Evolutionary conservation across 805 yeast species (phyloP), one percentile per base, ranked within the genome.

Genomic region (Candida stauntonica): DNA sequence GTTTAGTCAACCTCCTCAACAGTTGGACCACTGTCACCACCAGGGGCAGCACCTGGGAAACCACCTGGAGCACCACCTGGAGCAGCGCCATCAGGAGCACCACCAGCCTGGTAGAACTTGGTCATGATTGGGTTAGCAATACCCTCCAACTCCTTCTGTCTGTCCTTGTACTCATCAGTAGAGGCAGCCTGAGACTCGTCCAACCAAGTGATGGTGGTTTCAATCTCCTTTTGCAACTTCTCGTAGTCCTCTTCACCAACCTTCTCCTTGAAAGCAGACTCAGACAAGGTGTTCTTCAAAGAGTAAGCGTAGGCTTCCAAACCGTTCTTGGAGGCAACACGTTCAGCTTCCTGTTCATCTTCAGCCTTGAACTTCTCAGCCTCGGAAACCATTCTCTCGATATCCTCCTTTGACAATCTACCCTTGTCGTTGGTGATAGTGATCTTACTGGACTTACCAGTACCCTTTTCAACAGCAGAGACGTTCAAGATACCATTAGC

Each of bases 341-440:
- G 87, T 55, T 78, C 68, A 64, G 96, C 81, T 77, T 89, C 96
- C 75, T 79, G 77, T 68, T 88, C 97, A 68, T 89, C 96, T 68
- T 89, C 95, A 55, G 86, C 96, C 78, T 86, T 88, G 85, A 74
- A 89, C 75, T 88, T 89, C 76, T 91, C 97, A 62, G 98, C 98
- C 70, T 91, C 97, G 51, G 85, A 68, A 51, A 89, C 96, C 98
- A 89, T 89, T 71, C 91, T 85, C 73, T 89, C 98, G 58, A 89
- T 89, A 63, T 89, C 97, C 67, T 89, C 96, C 81, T 88, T 86
- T 48, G 96, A 86, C 65, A 89, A 80, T 80, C 97, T 89, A 72
- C 98, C 98, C 79, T 88, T 89, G 70, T 89, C 97, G 77, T 91
- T 89, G 70, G 96, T 89, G 68, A 89, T 89, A 66, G 98, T 89